phyloP scores from a whole-genome alignment of 768 basidiomycete species.

The Erythrobasidium yunnanense region DNA sequence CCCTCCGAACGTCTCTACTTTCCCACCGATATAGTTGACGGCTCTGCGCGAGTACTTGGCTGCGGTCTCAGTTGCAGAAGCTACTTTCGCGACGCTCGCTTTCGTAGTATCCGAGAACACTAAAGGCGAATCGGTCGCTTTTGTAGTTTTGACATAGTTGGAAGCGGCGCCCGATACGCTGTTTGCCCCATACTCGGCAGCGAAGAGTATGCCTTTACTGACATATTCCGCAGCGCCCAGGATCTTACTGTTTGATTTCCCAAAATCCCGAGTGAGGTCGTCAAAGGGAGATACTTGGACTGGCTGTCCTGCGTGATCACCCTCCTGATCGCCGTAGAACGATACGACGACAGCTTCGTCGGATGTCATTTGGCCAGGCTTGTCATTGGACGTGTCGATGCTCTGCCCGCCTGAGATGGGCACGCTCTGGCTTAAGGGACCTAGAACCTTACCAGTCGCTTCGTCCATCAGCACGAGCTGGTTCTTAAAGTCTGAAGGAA shows the following conservation, averaged over 20 bases:
- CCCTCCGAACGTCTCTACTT: conserved; percentile 14
- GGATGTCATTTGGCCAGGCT: not conserved
- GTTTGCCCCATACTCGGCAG: conserved; percentile 23
- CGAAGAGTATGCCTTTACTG: conserved; percentile 17
- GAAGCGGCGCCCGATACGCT: not conserved
- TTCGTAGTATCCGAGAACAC: conserved; percentile 22
- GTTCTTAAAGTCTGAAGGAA: conserved; percentile 5
- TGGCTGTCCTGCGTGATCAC: not conserved
- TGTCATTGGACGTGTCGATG: not conserved
- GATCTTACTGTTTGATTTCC: conserved; percentile 4
- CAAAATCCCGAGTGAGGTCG: conserved; percentile 9
- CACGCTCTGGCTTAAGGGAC: conserved; percentile 17
- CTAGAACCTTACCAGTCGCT: conserved; percentile 23
- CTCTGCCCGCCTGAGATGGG: not conserved
- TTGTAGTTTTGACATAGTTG: not conserved
- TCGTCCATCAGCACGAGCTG: conserved; percentile 16
- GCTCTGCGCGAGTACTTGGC: not conserved
- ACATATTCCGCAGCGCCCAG: conserved; percentile 23
- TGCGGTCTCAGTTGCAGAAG: conserved; percentile 1
- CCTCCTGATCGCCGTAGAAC: not conserved
- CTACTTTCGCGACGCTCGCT: not conserved
- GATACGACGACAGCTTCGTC: not conserved
- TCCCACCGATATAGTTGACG: conserved; percentile 16
- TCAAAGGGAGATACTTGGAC: conserved; percentile 17
- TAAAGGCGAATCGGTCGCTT: conserved; percentile 17